These are phyloP conservation scores for Simplicillium sp. DNA, from an alignment of 2,329 filamentous ascomycete species.

Conservation along the genomic window DNA sequence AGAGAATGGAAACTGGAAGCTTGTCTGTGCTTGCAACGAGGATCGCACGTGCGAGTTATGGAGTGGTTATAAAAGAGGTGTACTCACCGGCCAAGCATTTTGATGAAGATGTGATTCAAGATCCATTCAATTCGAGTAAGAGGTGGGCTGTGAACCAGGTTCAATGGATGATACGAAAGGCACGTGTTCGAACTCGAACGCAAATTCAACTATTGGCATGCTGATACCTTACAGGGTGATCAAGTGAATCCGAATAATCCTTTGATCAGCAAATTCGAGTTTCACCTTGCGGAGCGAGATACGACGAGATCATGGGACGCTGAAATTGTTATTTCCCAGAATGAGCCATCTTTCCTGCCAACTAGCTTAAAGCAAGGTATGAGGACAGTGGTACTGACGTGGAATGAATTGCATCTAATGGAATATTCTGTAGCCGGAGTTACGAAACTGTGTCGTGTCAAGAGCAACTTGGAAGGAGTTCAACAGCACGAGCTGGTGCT, in stretches of 20 bases:
- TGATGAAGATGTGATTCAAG: constrained; percentile 22
- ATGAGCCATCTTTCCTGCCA: constrained; percentile 24
- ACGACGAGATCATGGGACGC: constrained; percentile 25
- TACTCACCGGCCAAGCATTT: constrained; percentile 26
- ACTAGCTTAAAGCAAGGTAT: constrained; percentile 25
- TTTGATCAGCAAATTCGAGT: constrained; percentile 23
- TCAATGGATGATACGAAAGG: constrained; percentile 31
- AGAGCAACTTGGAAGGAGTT: constrained; percentile 15
- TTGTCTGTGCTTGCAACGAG: constrained; percentile 31
- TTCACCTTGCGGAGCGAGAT: constrained; percentile 21
- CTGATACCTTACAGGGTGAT: constrained; percentile 22
- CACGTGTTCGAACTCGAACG: constrained; percentile 6
- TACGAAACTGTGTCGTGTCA: constrained; percentile 16
- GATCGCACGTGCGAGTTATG: constrained; percentile 32
- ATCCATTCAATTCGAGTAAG: constrained; percentile 21
- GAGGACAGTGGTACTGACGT: constrained; percentile 1
- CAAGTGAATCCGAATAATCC: constrained; percentile 23
- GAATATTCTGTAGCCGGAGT: constrained; percentile 19
- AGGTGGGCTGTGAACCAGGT: constrained; percentile 31
- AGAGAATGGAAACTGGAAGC: constrained; percentile 30
- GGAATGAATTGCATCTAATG: not conserved
- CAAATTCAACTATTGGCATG: not conserved
- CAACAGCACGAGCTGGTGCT: constrained; percentile 24
- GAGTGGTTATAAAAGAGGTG: constrained; percentile 24
- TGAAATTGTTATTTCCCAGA: constrained; percentile 28